Conservation (phyloP, 495 filamentous ascomycete species). For the Oleoguttula mirabilis region DNA sequence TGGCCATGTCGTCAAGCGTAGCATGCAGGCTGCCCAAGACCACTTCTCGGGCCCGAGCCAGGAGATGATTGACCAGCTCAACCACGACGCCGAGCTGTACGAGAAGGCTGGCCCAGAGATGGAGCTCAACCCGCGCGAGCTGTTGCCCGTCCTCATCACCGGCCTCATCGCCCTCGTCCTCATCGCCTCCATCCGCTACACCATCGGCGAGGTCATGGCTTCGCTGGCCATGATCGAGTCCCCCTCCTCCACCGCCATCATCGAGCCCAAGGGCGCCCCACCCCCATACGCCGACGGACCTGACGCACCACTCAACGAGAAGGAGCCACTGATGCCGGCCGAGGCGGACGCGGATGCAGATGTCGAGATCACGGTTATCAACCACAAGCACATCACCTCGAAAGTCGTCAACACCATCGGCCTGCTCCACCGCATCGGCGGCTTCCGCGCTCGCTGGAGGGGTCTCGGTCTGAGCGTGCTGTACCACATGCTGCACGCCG, state of each 20-base stretch:
- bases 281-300: constrained; percentile 26
- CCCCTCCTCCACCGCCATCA: constrained; percentile 44
- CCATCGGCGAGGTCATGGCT: constrained; percentile 44
- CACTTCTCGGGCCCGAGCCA: constrained; percentile 5
- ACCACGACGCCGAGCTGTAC: constrained; percentile 10
- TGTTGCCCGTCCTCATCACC: constrained; percentile 17
- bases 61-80: constrained; percentile 2
- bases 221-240: constrained; percentile 52
- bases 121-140: constrained; percentile 8
- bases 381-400: constrained; percentile 47
- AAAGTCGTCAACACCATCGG: constrained; percentile 43
- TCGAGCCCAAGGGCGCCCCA: constrained; percentile 32
- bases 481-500: constrained; percentile 23
- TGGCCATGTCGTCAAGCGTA: constrained; percentile 15
- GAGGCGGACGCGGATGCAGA: constrained; percentile 21
- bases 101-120: constrained; percentile 5
- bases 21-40: constrained; percentile 13
- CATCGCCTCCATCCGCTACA: constrained; percentile 38
- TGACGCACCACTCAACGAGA: constrained; percentile 21
- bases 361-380: constrained; percentile 24
- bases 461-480: constrained; percentile 37
- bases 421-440: constrained; percentile 45
- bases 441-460: constrained; percentile 46
- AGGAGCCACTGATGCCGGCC: constrained; percentile 20
- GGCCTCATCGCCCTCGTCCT: constrained; percentile 18